Percentiles rank a stretch among this genome's conserved stretches.
These are phyloP conservation scores for Akanthomyces muscarius DNA, from an alignment of 2,329 filamentous ascomycete species.

Conservation along the genomic window DNA sequence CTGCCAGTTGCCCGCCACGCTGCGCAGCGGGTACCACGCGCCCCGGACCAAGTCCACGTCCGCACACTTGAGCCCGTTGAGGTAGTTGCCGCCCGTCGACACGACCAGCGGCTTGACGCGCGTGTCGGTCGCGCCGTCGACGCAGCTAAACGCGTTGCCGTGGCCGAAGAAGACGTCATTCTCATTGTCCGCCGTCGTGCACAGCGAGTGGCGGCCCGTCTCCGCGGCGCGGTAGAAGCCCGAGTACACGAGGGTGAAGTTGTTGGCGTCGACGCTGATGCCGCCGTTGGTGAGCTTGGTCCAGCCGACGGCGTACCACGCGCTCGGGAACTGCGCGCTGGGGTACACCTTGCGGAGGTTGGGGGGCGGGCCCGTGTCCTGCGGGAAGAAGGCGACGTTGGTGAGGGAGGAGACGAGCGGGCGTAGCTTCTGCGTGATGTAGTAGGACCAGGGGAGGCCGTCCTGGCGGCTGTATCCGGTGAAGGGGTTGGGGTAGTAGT, in stretches of 20 bases:
- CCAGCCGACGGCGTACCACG: constrained; percentile 18
- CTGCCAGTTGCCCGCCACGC: constrained; percentile 23
- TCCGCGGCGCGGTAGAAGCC: constrained; percentile 21
- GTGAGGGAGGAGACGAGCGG: constrained; percentile 19
- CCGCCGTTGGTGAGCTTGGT: constrained; percentile 19
- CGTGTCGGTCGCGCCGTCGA: constrained; percentile 10
- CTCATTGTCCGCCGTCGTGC: constrained; percentile 23
- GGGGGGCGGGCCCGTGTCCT: constrained; percentile 15
- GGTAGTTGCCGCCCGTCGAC: constrained; percentile 19
- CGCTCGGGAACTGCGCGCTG: not conserved
- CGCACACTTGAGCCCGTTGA: constrained; percentile 21
- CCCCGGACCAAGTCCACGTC: constrained; percentile 19
- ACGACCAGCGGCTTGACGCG: constrained; percentile 18
- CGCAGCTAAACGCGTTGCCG: constrained; percentile 22
- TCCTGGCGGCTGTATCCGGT: constrained; percentile 22
- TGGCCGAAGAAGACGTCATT: constrained; percentile 24
- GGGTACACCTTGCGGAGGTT: constrained; percentile 8
- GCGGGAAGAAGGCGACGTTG: constrained; percentile 21
- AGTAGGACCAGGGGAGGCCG: constrained; percentile 22
- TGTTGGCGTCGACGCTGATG: constrained; percentile 23
- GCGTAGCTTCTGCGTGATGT: constrained; percentile 21
- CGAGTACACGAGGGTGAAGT: constrained; percentile 24
- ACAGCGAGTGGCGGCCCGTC: constrained; percentile 22
- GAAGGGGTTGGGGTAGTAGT: constrained; percentile 24
- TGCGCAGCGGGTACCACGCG: constrained; percentile 23